Base-by-base conservation (phyloP, 2,329 filamentous ascomycete species). In the Colletotrichum chlorophyti region DNA sequence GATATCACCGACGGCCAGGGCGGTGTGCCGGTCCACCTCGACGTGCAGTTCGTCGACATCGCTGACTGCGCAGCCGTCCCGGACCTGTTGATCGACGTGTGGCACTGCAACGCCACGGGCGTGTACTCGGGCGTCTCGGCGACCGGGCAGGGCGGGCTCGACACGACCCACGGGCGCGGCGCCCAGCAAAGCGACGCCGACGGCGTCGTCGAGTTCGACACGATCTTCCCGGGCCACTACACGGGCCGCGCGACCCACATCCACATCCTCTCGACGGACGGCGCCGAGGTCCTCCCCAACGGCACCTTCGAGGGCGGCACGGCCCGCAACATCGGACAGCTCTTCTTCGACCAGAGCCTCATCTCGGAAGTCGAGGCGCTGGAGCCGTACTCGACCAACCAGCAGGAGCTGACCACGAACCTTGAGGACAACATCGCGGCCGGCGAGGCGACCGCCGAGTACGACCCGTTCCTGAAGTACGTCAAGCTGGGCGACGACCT, bases 391-490 rank as follows among this genome's bases (percentile, higher is more conserved):
- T 68, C 63, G 32, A 68, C 66, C 48, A 84, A 83, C 68, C 74
- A 69, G 0, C 76, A 81, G 63, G 60, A 68, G 0, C 55, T 81
- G 24, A 86, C 80, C 2, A 72, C 68, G 32, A 88, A 88, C 66
- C 71, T 70, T 2, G 73, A 82, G 0, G 86, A 89, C 63, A 21
- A 15, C 40, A 53, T 52, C 35, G 53, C 58, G 6, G 66, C 70
- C 19, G 75, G 85, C 46, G 75, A 82, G 32, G 68, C 78, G 26
- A 72, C 79, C 62, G 76, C 79, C 5, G 78, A 78, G 35, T 61
- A 47, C 41, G 78, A 77, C 3, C 85, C 85, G 0, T 72, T 87
- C 63, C 73, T 86, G 61, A 77, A 86, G 66, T 87, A 86, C 62
- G 79, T 82, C 11, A 74, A 80, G 3, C 75, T 89, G 4, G 84